Percentiles rank a stretch among this genome's conserved stretches.
Evolutionary conservation across 1,284 basidiomycete species (phyloP).

Genomic region (Sporisorium iseilematis-ciliati): DNA sequence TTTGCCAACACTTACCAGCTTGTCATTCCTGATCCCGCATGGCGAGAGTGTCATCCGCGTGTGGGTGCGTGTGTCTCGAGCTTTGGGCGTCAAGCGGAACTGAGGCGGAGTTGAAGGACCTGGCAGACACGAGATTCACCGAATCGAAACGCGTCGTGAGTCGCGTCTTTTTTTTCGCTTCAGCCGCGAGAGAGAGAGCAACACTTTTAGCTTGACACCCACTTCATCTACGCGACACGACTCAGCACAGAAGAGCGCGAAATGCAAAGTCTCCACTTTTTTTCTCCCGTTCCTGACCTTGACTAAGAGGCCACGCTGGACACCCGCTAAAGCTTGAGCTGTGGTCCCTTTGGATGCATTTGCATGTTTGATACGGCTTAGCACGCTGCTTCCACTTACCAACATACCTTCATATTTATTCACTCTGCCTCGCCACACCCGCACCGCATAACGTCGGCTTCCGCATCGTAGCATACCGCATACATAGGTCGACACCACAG

Average conservation of each 20-base stretch:
- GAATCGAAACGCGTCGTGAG: slow-evolving; percentile 9
- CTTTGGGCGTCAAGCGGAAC: neutral
- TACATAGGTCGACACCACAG: neutral
- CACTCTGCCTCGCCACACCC: neutral
- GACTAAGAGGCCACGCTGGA: neutral
- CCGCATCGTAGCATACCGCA: neutral
- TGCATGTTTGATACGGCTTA: neutral
- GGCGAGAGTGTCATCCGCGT: neutral
- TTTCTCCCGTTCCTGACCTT: neutral
- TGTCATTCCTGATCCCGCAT: neutral
- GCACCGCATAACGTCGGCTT: neutral
- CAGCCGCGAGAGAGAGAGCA: slow-evolving; percentile 3
- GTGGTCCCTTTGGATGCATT: neutral
- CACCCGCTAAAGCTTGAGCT: neutral
- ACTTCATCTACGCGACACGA: slow-evolving; percentile 29
- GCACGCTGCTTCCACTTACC: neutral
- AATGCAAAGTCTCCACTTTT: neutral
- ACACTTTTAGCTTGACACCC: slow-evolving; percentile 1
- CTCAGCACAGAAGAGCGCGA: slow-evolving; percentile 6
- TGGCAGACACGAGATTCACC: neutral
- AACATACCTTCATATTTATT: neutral
- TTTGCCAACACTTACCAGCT: neutral
- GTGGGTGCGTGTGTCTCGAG: neutral
- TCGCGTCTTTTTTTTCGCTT: slow-evolving; percentile 2
- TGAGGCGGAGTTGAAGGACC: neutral